Base-by-base conservation (phyloP, 345 rosid genomes). In the Hibiscus mutabilis region DNA sequence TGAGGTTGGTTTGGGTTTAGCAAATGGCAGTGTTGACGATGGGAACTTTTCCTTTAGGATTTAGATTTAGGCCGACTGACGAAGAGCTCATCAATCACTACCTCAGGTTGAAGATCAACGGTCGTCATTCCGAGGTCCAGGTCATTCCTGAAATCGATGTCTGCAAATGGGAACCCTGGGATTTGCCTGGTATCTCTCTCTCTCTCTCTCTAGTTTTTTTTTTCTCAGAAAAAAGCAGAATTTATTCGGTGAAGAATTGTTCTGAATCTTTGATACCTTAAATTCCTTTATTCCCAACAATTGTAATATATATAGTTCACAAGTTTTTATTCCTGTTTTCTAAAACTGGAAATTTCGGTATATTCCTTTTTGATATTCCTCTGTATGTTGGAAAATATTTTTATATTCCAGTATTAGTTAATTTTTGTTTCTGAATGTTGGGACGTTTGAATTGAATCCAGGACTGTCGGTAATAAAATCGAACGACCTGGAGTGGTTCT, bases 101-200 rank as follows among this genome's bases (percentile, higher is more conserved):
- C 79, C 88, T 94, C 5, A 77, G 91, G 71, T 77, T 79, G 72
- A 91, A 88, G 86, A 94, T 94, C 84, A 89, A 94, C 83, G 91
- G 98, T 63, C 90, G 87, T 71, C 75, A 85, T 82, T 85, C 88
- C 29, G 91, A 91, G 71, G 95, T 94, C n/a, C 70, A 86, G 47
- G 92, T 94, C 42, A 86, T 94, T 63, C 91, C 86, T 18, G 98
- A 91, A 76, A 73, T 94, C 69, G 98, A 94, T 73, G 84, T 94
- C 65, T 94, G 98, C 88, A 91, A 87, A 81, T 84, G 90, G 88
- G 97, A 94, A 78, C 97, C 98, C 55, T 94, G 98, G 97, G 97
- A 94, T 81, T 84, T 94, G 67, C 96, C 98, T 49, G 55, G 55
- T 49, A 49, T 49, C 5, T 49, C 15, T 49, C 18, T 49, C 6